These are phyloP conservation scores for Candida nemodendra DNA, from an alignment of 805 yeast species.

Conservation along the genomic window DNA sequence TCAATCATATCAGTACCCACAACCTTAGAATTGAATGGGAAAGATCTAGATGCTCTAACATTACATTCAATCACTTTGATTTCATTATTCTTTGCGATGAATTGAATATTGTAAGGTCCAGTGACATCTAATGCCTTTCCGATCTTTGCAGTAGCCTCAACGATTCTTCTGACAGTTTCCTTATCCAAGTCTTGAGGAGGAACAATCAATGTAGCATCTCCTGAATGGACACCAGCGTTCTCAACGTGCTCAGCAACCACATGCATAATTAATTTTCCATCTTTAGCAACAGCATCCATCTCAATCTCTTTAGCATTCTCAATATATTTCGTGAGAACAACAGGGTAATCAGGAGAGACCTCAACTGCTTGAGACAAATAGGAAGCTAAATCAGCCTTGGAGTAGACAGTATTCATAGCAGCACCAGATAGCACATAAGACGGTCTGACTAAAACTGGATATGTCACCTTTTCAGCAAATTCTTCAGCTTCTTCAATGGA, in stretches of 20 bases:
- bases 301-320: conserved; percentile 97
- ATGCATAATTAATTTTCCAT: conserved; percentile 93
- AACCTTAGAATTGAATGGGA: conserved; percentile 97
- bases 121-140: conserved; percentile 93
- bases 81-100: conserved; percentile 92
- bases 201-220: conserved; percentile 96
- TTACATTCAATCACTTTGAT: conserved; percentile 98
- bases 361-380: conserved; percentile 93
- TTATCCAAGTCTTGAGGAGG: conserved; percentile 95
- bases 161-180: conserved; percentile 88
- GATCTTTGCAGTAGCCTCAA: conserved; percentile 92
- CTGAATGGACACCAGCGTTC: conserved; percentile 99
- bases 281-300: conserved; percentile 97
- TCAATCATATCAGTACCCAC: conserved; percentile 95
- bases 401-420: conserved; percentile 96
- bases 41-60: conserved; percentile 98
- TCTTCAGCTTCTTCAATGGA: conserved; percentile 88
- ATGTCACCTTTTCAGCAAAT: conserved; percentile 86
- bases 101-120: conserved; percentile 97
- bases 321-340: conserved; percentile 93
- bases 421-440: conserved; percentile 98
- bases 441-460: conserved; percentile 96
- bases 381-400: conserved; percentile 81
- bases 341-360: conserved; percentile 97
- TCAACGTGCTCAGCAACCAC: conserved; percentile 98